A percentile compares a stretch with the other conserved stretches of the same genome.
These are phyloP conservation scores for Boletus smithii DNA, from an alignment of 1,284 basidiomycete species.

Conservation along the genomic window DNA sequence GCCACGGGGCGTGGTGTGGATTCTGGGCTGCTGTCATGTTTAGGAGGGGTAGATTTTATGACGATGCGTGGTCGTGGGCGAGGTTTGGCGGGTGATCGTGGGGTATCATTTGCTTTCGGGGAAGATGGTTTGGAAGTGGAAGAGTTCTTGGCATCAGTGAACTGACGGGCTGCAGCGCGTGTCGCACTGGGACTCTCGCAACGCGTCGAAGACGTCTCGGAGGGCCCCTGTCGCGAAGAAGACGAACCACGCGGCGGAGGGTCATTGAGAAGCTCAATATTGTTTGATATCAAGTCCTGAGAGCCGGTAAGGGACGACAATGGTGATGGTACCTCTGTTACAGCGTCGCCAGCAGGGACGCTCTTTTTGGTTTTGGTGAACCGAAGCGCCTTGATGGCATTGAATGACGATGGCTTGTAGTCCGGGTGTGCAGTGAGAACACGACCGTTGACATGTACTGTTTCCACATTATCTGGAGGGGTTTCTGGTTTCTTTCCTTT, in stretches of 20 bases:
- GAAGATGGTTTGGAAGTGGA: slow-evolving; percentile 6
- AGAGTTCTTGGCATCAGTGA: neutral
- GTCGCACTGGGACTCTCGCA: neutral
- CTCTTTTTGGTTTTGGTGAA: slow-evolving; percentile 37
- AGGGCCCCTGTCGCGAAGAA: slow-evolving; percentile 1
- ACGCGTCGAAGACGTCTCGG: slow-evolving; percentile 3
- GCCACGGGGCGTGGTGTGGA: slow-evolving; percentile 17
- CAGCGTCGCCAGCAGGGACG: neutral
- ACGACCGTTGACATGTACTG: slow-evolving; percentile 17
- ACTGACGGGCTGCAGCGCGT: neutral
- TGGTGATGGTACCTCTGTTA: slow-evolving; percentile 14
- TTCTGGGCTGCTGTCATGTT: slow-evolving; percentile 14
- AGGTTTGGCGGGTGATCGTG: slow-evolving; percentile 3
- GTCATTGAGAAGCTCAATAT: slow-evolving; percentile 9
- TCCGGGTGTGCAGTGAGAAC: slow-evolving; percentile 22
- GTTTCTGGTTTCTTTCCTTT: slow-evolving; percentile 2
- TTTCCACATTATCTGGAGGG: slow-evolving; percentile 5
- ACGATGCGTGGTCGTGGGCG: slow-evolving; percentile 12
- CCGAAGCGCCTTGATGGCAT: slow-evolving; percentile 24
- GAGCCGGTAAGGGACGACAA: slow-evolving; percentile 27
- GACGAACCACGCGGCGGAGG: neutral
- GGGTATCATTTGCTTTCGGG: neutral
- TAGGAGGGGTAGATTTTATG: neutral
- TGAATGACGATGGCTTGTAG: slow-evolving; percentile 18
- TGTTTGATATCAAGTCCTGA: slow-evolving; percentile 27